Conservation (phyloP, 345 rosid species). For the Aquilaria yunnanensis region DNA sequence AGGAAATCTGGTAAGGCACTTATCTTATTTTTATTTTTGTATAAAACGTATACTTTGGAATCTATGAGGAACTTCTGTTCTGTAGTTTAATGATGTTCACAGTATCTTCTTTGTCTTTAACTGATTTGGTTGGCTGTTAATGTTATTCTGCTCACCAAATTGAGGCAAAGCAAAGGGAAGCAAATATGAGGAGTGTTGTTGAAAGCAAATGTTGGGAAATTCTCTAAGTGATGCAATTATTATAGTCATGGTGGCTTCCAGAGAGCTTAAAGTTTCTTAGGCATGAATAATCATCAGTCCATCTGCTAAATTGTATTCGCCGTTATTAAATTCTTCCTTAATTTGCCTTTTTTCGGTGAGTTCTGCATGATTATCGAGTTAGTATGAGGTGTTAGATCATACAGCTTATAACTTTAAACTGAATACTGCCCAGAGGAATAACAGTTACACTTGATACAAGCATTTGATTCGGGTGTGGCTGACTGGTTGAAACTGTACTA, state of each 20-base stretch:
- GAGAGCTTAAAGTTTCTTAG: slow-evolving; percentile 51
- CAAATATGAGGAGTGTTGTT: slow-evolving; percentile 35
- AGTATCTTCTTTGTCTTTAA: slow-evolving; percentile 5
- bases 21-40: slow-evolving; percentile 1
- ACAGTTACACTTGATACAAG: slow-evolving; percentile 36
- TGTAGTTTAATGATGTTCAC: background rate
- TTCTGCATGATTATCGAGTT: background rate
- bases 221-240: slow-evolving; percentile 58
- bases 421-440: background rate
- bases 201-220: slow-evolving; percentile 68
- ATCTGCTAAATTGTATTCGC: background rate
- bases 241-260: slow-evolving; percentile 47
- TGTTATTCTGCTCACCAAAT: slow-evolving; percentile 7
- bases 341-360: background rate
- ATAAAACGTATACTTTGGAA: background rate
- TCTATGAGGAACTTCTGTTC: slow-evolving; percentile 1
- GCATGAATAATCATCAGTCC: slow-evolving; percentile 21
- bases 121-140: slow-evolving; percentile 5
- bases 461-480: slow-evolving; percentile 50
- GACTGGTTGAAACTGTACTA: slow-evolving; percentile 81
- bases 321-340: background rate
- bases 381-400: background rate
- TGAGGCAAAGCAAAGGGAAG: slow-evolving; percentile 68
- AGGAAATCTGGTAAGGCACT: slow-evolving; percentile 51
- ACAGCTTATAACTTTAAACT: background rate